Evolutionary conservation across 495 filamentous ascomycete genomes (phyloP).

Genomic region (Xylaria acuta): DNA sequence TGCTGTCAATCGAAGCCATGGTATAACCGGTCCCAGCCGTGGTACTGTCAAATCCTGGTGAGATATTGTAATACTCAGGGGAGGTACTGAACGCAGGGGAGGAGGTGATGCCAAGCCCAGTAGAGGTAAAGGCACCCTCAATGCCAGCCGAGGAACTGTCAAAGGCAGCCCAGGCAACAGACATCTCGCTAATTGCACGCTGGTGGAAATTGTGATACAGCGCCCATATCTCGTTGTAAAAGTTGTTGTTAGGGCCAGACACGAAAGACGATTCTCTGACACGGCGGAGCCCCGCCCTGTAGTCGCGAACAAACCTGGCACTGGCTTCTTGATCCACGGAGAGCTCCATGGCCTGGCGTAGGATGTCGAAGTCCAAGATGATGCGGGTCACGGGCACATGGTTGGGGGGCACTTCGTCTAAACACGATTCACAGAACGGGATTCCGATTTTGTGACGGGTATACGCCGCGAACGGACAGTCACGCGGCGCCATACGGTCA

Average conservation of each 20-base stretch:
- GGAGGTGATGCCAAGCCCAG: background rate
- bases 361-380: background rate
- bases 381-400: constrained; percentile 1
- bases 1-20: background rate
- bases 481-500: background rate
- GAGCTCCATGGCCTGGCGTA: background rate
- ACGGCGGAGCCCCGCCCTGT: background rate
- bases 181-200: background rate
- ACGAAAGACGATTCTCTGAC: background rate
- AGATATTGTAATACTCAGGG: background rate
- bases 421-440: constrained; percentile 6
- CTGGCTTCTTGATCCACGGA: background rate
- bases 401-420: constrained; percentile 11
- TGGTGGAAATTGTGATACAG: background rate
- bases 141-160: background rate
- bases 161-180: background rate
- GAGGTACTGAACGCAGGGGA: background rate
- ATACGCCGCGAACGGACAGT: constrained; percentile 9
- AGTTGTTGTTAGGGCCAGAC: constrained; percentile 9
- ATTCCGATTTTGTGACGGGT: constrained; percentile 6
- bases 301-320: constrained; percentile 4
- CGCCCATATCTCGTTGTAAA: constrained; percentile 9
- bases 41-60: background rate
- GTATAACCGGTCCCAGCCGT: background rate
- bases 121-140: background rate